phyloP scores from a whole-genome alignment of 202 grass and related monocot genomes.

The Dendrocalamus latiflorus region DNA sequence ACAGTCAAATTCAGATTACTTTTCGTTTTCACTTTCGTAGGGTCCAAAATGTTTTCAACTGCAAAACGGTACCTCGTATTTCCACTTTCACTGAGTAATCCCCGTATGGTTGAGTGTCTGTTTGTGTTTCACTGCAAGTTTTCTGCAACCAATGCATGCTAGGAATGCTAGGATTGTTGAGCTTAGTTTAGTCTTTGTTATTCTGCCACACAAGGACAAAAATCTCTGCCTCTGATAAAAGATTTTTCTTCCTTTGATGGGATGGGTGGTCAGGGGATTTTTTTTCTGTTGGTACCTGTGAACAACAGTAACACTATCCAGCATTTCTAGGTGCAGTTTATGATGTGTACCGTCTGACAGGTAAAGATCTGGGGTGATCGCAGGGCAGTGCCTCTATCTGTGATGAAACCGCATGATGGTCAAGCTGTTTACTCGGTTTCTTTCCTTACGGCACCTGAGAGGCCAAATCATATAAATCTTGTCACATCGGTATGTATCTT shows the following conservation, averaged over 20 bases:
- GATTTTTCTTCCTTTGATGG: not conserved
- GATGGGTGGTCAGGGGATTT: not conserved
- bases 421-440: conserved; percentile 73
- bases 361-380: conserved; percentile 97
- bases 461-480: conserved; percentile 86
- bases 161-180: not conserved
- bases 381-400: conserved; percentile 51
- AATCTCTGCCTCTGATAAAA: not conserved
- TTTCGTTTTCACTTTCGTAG: not conserved
- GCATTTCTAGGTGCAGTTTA: conserved; percentile 8
- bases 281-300: not conserved
- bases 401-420: conserved; percentile 72
- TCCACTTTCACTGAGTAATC: not conserved
- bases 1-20: not conserved
- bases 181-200: not conserved
- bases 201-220: conserved; percentile 1
- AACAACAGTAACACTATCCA: not conserved
- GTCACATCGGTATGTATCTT: conserved; percentile 73
- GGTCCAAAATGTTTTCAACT: not conserved
- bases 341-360: conserved; percentile 40
- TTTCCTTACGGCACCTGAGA: conserved; percentile 73
- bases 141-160: not conserved
- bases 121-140: not conserved
- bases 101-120: not conserved
- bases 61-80: not conserved